Evolutionary conservation across 768 basidiomycete genomes (phyloP).

Genomic region (Hericium erinaceus): DNA sequence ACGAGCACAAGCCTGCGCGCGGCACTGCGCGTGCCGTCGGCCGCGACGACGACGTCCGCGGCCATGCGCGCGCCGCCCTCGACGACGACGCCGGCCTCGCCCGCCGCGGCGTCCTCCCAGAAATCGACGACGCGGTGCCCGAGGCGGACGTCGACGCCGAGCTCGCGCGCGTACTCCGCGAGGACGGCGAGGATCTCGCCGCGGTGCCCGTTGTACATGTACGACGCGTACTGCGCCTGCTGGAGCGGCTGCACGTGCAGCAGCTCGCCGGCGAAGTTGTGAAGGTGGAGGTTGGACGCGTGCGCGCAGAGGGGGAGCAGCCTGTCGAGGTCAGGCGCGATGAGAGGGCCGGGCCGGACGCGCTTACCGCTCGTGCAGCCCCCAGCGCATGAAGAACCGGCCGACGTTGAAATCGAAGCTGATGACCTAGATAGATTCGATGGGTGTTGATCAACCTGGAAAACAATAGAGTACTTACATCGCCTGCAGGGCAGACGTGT

Average conservation of each 20-base stretch:
- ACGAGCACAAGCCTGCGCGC: conserved; percentile 15
- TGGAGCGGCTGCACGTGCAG: conserved; percentile 15
- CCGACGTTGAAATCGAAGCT: conserved; percentile 17
- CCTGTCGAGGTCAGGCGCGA: conserved; percentile 6
- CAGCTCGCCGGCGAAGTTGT: conserved; percentile 17
- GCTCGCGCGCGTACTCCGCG: conserved; percentile 13
- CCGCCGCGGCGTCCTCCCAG: conserved; percentile 10
- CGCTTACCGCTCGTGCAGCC: conserved; percentile 13
- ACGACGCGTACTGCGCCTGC: conserved; percentile 10
- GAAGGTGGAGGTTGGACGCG: conserved; percentile 7
- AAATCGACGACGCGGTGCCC: conserved; percentile 13
- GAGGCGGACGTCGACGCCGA: conserved; percentile 16
- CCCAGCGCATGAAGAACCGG: conserved; percentile 17
- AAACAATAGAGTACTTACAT: conserved; percentile 4
- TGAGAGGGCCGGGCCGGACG: neutral
- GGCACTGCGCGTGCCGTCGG: conserved; percentile 18
- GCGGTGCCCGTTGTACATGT: conserved; percentile 21
- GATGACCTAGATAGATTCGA: conserved; percentile 9
- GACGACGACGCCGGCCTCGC: conserved; percentile 12
- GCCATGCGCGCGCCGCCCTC: conserved; percentile 9
- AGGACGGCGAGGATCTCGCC: conserved; percentile 18
- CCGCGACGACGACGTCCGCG: conserved; percentile 18
- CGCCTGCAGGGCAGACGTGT: conserved; percentile 4
- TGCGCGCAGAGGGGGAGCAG: conserved; percentile 15
- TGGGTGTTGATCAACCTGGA: neutral